Evolutionary conservation across 2,329 filamentous ascomycete species (phyloP).

Genomic region (Drechslerella dactyloides): DNA sequence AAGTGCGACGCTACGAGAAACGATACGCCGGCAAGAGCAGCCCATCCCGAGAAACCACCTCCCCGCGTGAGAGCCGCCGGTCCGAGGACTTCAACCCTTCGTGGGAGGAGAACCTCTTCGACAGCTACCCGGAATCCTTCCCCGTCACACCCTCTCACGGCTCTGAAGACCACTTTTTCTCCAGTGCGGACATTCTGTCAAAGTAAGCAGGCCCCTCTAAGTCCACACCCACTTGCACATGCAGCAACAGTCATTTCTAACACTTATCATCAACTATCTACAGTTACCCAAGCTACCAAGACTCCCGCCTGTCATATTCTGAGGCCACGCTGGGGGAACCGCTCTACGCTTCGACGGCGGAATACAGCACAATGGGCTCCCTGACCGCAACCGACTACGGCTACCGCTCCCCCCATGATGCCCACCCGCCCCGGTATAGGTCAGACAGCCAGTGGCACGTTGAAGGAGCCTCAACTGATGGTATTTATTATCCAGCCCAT

Average conservation of each 20-base stretch:
- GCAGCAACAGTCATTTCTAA: slow-evolving; percentile 24
- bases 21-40: slow-evolving; percentile 48
- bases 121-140: slow-evolving; percentile 34
- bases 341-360: slow-evolving; percentile 34
- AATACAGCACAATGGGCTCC: slow-evolving; percentile 49
- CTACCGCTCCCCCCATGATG: slow-evolving; percentile 40
- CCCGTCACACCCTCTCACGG: slow-evolving; percentile 47
- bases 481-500: slow-evolving; percentile 51
- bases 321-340: slow-evolving; percentile 47
- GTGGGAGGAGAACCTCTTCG: slow-evolving; percentile 47
- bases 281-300: slow-evolving; percentile 45
- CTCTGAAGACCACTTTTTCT: slow-evolving; percentile 46
- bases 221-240: slow-evolving; percentile 18
- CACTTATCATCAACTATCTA: slow-evolving; percentile 5
- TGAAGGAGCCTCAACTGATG: slow-evolving; percentile 50
- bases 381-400: slow-evolving; percentile 47
- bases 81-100: slow-evolving; percentile 32
- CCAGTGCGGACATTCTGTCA: slow-evolving; percentile 37
- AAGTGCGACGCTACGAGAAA: slow-evolving; percentile 49
- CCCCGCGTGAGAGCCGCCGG: slow-evolving; percentile 41
- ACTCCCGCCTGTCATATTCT: slow-evolving; percentile 40
- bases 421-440: slow-evolving; percentile 49
- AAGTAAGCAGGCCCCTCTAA: slow-evolving; percentile 26
- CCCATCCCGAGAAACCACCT: slow-evolving; percentile 29
- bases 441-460: slow-evolving; percentile 51